Conservation (phyloP, 208 protist genomes). For the Leishmania braziliensis region DNA sequence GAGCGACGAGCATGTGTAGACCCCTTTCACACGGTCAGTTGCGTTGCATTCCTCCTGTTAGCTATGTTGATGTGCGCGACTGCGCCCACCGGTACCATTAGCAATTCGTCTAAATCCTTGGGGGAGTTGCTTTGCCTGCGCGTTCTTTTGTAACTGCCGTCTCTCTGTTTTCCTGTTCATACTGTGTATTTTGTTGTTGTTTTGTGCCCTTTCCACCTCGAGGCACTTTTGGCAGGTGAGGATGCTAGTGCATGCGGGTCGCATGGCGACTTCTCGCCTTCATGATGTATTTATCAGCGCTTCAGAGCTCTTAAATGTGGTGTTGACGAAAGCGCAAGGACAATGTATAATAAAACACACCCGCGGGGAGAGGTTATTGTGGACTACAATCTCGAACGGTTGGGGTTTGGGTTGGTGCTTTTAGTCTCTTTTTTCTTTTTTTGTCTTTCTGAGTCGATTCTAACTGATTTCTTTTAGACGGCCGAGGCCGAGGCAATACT, state of each 20-base stretch:
- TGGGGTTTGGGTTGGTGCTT: conserved; percentile 5
- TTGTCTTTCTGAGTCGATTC: background rate
- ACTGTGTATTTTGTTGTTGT: conserved; percentile 8
- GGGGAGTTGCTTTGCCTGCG: background rate
- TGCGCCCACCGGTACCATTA: background rate
- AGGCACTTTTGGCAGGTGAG: background rate
- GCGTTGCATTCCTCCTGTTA: conserved; percentile 3
- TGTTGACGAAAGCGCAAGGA: background rate
- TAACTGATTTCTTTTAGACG: background rate
- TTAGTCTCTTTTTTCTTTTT: conserved; percentile 23
- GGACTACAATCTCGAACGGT: background rate
- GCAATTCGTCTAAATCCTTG: background rate
- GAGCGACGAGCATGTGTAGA: conserved; percentile 1
- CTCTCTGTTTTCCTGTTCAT: background rate
- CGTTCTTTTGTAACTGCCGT: conserved; percentile 6
- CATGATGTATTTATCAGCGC: conserved; percentile 11
- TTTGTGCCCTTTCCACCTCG: conserved; percentile 14
- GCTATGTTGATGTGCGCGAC: background rate
- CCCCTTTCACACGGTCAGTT: background rate
- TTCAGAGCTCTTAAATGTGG: conserved; percentile 2
- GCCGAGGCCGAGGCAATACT: too few relatives aligned
- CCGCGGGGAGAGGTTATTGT: background rate
- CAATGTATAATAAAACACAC: conserved; percentile 15
- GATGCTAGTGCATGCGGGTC: background rate
- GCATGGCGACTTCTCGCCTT: background rate